A percentile compares a stretch with the other conserved stretches of the same genome.
Evolutionary conservation across 2,329 filamentous ascomycete species (phyloP).

Genomic region (Berkeleyomyces rouxiae): DNA sequence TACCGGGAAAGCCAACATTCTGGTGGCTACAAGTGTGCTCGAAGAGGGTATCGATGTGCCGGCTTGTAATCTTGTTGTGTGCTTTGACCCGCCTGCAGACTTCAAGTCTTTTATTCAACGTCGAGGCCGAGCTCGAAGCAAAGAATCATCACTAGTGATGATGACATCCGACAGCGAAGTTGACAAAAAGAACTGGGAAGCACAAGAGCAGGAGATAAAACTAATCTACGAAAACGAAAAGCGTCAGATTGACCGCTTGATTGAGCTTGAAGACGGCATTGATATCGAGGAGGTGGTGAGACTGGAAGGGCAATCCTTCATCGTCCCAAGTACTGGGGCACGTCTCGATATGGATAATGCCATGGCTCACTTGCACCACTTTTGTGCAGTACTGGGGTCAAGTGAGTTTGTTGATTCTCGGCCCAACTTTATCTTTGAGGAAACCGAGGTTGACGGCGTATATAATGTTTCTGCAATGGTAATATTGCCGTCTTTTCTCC

Average conservation of each 20-base stretch:
- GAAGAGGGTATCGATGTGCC: slow-evolving; percentile 55
- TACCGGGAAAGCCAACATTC: slow-evolving; percentile 35
- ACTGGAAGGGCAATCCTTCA: slow-evolving; percentile 20
- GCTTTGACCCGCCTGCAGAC: slow-evolving; percentile 33
- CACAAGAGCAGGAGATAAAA: slow-evolving; percentile 58
- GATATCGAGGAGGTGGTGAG: slow-evolving; percentile 13
- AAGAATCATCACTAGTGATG: slow-evolving; percentile 33
- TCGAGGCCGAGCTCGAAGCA: slow-evolving; percentile 35
- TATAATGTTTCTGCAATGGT: slow-evolving; percentile 39
- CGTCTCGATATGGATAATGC: slow-evolving; percentile 57
- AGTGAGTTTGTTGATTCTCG: slow-evolving; percentile 44
- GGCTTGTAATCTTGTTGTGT: slow-evolving; percentile 44
- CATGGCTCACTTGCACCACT: slow-evolving; percentile 62
- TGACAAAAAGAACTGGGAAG: slow-evolving; percentile 31
- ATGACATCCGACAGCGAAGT: slow-evolving; percentile 19
- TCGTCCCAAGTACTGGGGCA: slow-evolving; percentile 35
- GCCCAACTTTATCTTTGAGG: slow-evolving; percentile 48
- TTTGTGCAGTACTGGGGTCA: slow-evolving; percentile 48
- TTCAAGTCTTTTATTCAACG: slow-evolving; percentile 44
- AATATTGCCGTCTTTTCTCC: slow-evolving; percentile 52
- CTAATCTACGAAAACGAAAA: slow-evolving; percentile 48
- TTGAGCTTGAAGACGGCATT: slow-evolving; percentile 29
- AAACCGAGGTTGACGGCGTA: slow-evolving; percentile 16
- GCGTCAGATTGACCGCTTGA: slow-evolving; percentile 30
- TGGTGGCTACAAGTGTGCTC: slow-evolving; percentile 46